Percentiles rank a stretch among this genome's conserved stretches.
These are phyloP conservation scores for Zygoascus flipseniorum DNA, from an alignment of 805 yeast species.

Conservation along the genomic window DNA sequence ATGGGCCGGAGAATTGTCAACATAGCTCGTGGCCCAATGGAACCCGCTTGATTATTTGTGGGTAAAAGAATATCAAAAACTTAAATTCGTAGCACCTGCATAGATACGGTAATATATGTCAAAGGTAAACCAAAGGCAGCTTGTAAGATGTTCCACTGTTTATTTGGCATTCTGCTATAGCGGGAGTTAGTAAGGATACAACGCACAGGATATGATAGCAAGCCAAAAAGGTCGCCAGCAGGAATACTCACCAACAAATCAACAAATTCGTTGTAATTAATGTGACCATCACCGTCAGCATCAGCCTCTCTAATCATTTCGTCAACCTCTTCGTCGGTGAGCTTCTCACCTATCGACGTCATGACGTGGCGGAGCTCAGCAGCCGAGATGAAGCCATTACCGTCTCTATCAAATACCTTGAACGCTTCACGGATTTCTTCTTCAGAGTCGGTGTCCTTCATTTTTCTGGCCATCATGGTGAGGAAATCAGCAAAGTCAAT, in stretches of 20 bases:
- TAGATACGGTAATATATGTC: background rate
- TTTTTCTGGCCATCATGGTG: constrained; percentile 83
- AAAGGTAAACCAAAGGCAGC: no score
- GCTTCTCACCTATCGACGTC: constrained; percentile 94
- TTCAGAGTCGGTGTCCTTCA: constrained; percentile 94
- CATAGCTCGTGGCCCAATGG: background rate
- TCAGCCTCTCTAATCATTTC: constrained; percentile 96
- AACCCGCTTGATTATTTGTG: background rate
- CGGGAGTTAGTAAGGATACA: background rate
- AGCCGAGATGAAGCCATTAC: constrained; percentile 94
- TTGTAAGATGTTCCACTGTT: background rate
- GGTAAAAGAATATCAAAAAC: no score
- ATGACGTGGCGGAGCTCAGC: constrained; percentile 95
- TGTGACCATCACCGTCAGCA: constrained; percentile 79
- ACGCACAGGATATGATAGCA: background rate
- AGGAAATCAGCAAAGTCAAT: constrained; percentile 76
- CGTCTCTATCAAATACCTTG: constrained; percentile 89
- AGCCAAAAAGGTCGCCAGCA: background rate
- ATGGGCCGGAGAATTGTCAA: constrained; percentile 24
- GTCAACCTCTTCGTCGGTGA: constrained; percentile 93
- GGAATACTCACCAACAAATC: constrained; percentile 54
- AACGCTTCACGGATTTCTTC: constrained; percentile 97
- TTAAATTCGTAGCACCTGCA: background rate
- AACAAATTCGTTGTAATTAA: constrained; percentile 93
- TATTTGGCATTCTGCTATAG: constrained; percentile 6